Base-by-base conservation (phyloP, 2,329 filamentous ascomycete genomes). In the Coniella lustricola region DNA sequence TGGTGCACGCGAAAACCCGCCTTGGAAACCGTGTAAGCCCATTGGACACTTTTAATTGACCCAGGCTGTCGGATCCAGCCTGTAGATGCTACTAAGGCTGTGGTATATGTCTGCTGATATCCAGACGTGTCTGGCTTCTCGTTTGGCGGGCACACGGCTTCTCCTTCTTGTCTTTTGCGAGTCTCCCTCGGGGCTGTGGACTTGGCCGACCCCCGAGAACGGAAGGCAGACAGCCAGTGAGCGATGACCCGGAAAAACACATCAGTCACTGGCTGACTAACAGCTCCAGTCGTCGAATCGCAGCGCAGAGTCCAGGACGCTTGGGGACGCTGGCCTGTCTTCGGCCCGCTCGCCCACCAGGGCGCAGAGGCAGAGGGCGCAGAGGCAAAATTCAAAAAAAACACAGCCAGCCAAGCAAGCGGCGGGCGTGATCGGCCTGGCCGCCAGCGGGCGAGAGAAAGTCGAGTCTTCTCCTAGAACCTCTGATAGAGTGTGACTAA, bases 11-110 rank as follows among this genome's bases (percentile, higher is more conserved):
- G 36, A n/a, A 18, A 21, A 17, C 29, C 25, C 17, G 16, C 35
- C 20, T 14, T n/a, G 4, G 17, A 31, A 39, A 33, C 44, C 44
- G 37, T 47, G 44, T 40, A 41, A 47, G 44, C 36, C 37, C 44
- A 47, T 47, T 47, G 44, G 44, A 41, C 29, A 18, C 18, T 47
- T 38, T n/a, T 9, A 29, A 7, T 13, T 37, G 34, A 35, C 21
- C 44, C 44, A 39, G 36, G 32, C 29, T 21, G 13, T 39, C 38
- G 44, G 44, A 41, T 34, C 35, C 36, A 39, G 36, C n/a, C n/a
- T 8, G 14, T 16, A 10, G 10, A 12, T 18, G 34, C 10, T 21
- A 20, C 12, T 33, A 22, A 13, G 38, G 25, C 25, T 25, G 22
- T 20, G 9, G 34, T 39, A 46, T 36, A 18, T 46, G 21, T 40